These are phyloP conservation scores for Torulaspora microellipsoides DNA, from an alignment of 805 yeast genomes.

Conservation along the genomic window DNA sequence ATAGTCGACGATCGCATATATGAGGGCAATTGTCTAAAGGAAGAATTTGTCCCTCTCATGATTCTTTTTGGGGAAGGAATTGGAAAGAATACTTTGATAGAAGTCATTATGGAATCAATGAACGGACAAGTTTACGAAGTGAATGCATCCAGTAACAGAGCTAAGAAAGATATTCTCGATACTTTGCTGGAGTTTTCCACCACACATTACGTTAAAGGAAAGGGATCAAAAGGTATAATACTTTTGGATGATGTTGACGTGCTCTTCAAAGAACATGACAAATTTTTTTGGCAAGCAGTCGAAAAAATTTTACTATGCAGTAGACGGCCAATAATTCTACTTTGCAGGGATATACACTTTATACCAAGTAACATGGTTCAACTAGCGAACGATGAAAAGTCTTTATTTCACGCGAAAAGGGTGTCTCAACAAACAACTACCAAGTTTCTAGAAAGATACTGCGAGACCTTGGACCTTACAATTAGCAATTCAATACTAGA, in stretches of 20 bases:
- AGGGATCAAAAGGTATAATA: slow-evolving; percentile 54
- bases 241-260: slow-evolving; percentile 84
- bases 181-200: slow-evolving; percentile 76
- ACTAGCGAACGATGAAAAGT: slow-evolving; percentile 40
- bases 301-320: slow-evolving; percentile 55
- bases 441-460: slow-evolving; percentile 36
- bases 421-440: slow-evolving; percentile 22
- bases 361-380: slow-evolving; percentile 49
- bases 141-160: slow-evolving; percentile 67
- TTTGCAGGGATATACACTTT: slow-evolving; percentile 48
- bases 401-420: slow-evolving; percentile 35
- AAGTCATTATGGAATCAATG: slow-evolving; percentile 58
- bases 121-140: slow-evolving; percentile 77
- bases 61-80: slow-evolving; percentile 68
- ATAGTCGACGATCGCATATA: slow-evolving; percentile 33
- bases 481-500: slow-evolving; percentile 33
- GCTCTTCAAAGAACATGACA: slow-evolving; percentile 68
- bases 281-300: slow-evolving; percentile 73
- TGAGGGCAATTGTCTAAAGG: slow-evolving; percentile 20
- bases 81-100: slow-evolving; percentile 73
- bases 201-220: slow-evolving; percentile 66
- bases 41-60: slow-evolving; percentile 54
- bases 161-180: slow-evolving; percentile 63
- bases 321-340: slow-evolving; percentile 65
- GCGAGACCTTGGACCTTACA: slow-evolving; percentile 31